Conservation (phyloP, 176 grass and related monocot species). For the Rhynchospora tenuis region DNA sequence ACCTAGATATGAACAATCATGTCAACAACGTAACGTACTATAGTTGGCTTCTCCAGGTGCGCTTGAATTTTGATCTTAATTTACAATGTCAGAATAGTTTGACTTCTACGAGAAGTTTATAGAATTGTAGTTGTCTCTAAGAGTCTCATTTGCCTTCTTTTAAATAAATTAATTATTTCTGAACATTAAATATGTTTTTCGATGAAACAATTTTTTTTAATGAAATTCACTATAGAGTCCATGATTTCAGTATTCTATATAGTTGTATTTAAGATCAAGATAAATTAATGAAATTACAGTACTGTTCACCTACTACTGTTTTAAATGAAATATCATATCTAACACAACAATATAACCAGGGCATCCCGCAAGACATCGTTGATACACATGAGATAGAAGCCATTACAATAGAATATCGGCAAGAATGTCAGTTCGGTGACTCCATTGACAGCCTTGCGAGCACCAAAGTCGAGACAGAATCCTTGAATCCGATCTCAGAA, state of each 20-base stretch:
- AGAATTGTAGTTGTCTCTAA: not conserved
- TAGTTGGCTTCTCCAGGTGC: conserved; percentile 91
- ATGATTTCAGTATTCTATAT: not conserved
- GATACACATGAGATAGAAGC: conserved; percentile 85
- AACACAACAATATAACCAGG: conserved; percentile 27
- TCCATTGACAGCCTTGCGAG: conserved; percentile 67
- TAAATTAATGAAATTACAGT: too few relatives aligned
- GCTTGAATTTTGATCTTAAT: too few relatives aligned
- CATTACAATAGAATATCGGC: conserved; percentile 80
- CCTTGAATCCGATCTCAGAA: conserved; percentile 12
- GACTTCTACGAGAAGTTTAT: too few relatives aligned
- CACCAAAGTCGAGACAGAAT: conserved; percentile 36
- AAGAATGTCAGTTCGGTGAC: conserved; percentile 76
- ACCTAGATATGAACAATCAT: conserved; percentile 98
- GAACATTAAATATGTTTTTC: too few relatives aligned
- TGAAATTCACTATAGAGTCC: not conserved
- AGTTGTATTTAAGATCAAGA: too few relatives aligned
- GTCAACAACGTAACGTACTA: conserved; percentile 97
- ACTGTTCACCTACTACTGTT: too few relatives aligned
- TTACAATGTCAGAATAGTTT: too few relatives aligned
- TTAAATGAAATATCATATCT: not conserved
- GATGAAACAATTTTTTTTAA: not conserved
- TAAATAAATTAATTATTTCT: too few relatives aligned
- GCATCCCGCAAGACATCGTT: conserved; percentile 88
- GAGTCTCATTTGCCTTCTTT: not conserved